A percentile compares a stretch with the other conserved stretches of the same genome.
phyloP scores from a whole-genome alignment of 2,329 filamentous ascomycete genomes.

The Decorospora gaudefroyi region DNA sequence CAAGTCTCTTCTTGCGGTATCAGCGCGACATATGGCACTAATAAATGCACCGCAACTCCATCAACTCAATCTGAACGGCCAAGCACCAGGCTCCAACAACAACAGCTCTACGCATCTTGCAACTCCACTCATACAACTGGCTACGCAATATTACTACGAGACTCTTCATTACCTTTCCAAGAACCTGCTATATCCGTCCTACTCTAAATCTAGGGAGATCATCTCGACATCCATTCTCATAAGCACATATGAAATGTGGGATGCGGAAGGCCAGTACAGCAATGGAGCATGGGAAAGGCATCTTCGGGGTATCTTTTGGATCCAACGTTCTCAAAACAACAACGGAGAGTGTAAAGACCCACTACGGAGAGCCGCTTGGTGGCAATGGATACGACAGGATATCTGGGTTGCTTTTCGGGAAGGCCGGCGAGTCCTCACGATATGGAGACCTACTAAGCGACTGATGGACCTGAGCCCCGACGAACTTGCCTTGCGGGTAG shows the following conservation, averaged over 20 bases:
- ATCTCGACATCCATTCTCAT: constrained; percentile 64
- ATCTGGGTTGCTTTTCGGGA: constrained; percentile 68
- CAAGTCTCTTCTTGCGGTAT: constrained; percentile 62
- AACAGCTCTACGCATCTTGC: constrained; percentile 19
- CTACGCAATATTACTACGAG: constrained; percentile 64
- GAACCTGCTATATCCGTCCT: constrained; percentile 62
- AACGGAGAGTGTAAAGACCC: constrained; percentile 61
- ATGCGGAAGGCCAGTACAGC: constrained; percentile 53
- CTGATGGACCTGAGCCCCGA: constrained; percentile 56
- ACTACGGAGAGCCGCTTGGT: constrained; percentile 64
- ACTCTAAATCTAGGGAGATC: constrained; percentile 62
- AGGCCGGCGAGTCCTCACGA: constrained; percentile 59
- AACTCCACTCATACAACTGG: constrained; percentile 45
- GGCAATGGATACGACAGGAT: constrained; percentile 69
- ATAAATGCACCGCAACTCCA: constrained; percentile 34
- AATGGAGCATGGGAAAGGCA: constrained; percentile 64
- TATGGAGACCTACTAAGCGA: constrained; percentile 60
- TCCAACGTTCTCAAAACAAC: constrained; percentile 65
- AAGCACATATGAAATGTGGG: constrained; percentile 69
- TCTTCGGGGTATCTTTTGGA: constrained; percentile 68
- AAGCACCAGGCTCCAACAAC: constrained; percentile 18
- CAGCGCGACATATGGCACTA: constrained; percentile 58
- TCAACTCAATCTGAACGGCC: constrained; percentile 37
- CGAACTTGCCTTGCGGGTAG: constrained; percentile 59
- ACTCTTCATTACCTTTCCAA: constrained; percentile 65